phyloP scores from a whole-genome alignment of 306 rosid species.

The Castanea mollissima region DNA sequence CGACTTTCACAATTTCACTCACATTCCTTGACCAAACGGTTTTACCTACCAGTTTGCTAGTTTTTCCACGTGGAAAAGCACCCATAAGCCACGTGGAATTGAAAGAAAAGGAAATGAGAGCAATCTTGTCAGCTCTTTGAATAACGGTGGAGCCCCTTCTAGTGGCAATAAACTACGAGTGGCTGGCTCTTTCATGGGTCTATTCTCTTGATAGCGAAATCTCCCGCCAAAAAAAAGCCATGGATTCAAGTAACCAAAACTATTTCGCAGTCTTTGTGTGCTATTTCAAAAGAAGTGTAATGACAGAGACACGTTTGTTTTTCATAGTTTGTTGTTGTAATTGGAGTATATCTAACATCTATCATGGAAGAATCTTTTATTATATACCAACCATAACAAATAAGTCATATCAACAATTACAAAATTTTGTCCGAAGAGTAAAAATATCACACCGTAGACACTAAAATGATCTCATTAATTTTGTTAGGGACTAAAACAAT shows the following conservation, averaged over 20 bases:
- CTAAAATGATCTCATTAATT: too few relatives aligned
- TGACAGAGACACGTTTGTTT: too few relatives aligned
- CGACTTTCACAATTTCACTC: conserved; percentile 24
- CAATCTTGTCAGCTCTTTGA: conserved; percentile 41
- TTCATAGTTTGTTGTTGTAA: too few relatives aligned
- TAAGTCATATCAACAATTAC: too few relatives aligned
- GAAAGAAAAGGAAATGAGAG: not conserved
- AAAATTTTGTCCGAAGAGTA: too few relatives aligned
- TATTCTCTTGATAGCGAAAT: conserved; percentile 54
- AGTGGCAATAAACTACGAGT: conserved; percentile 28
- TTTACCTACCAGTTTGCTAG: conserved; percentile 45
- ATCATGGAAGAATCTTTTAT: too few relatives aligned
- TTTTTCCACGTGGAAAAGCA: conserved; percentile 43
- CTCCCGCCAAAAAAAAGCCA: conserved; percentile 59
- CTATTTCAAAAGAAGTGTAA: not conserved
- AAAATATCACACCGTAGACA: too few relatives aligned
- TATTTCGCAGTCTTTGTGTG: conserved; percentile 1
- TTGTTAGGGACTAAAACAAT: too few relatives aligned
- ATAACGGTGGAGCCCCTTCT: conserved; percentile 54
- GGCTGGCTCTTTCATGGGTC: conserved; percentile 31
- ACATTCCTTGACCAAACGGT: conserved; percentile 38
- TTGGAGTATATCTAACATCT: too few relatives aligned
- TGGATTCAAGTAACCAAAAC: conserved; percentile 21
- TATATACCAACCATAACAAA: too few relatives aligned
- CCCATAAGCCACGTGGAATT: conserved; percentile 32